Conservation (phyloP, 169 alveolate genomes). For the Theileria annulata region DNA sequence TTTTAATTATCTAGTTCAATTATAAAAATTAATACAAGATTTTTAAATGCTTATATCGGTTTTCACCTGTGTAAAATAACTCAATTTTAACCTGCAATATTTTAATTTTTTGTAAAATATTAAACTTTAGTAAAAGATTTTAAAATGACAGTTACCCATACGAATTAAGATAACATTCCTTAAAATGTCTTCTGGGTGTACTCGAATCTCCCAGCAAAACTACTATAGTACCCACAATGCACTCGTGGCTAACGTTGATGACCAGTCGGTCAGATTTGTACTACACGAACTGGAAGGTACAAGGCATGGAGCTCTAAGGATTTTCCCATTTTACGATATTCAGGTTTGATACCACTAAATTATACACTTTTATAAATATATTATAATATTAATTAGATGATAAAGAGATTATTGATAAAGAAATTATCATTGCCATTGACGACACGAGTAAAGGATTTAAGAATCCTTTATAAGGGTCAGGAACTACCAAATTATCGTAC, state of each 20-base stretch:
- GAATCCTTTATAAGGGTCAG: conserved; percentile 84
- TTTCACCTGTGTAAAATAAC: too few relatives aligned
- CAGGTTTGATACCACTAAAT: conserved; percentile 58
- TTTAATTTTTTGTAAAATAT: neutral
- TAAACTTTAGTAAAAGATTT: neutral
- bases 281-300: conserved; percentile 82
- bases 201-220: conserved; percentile 81
- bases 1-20: too few relatives aligned
- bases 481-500: conserved; percentile 87
- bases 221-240: conserved; percentile 86
- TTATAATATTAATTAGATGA: conserved; percentile 56
- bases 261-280: conserved; percentile 72
- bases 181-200: conserved; percentile 69
- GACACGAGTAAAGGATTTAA: conserved; percentile 79
- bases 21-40: too few relatives aligned
- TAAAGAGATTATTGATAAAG: conserved; percentile 84
- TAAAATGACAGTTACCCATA: neutral
- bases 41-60: too few relatives aligned
- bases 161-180: neutral
- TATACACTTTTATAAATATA: neutral
- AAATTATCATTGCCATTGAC: conserved; percentile 78
- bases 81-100: too few relatives aligned
- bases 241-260: conserved; percentile 71
- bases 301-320: conserved; percentile 76
- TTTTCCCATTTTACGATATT: conserved; percentile 87